Evolutionary conservation across 306 rosid species (phyloP), one percentile per base, ranked within the genome.

Genomic region (Cucumis hystrix): DNA sequence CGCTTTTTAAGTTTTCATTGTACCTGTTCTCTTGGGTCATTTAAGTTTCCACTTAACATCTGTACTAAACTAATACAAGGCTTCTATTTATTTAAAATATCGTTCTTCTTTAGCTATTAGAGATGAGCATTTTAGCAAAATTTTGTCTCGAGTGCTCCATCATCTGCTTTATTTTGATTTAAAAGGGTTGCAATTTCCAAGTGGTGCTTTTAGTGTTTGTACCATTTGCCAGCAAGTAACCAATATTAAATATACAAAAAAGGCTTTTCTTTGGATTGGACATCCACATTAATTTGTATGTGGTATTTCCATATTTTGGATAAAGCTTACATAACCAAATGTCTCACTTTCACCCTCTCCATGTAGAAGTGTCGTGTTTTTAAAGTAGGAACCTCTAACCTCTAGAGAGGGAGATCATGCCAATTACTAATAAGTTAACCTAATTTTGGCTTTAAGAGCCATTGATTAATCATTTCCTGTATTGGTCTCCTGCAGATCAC

Each of bases 181-280:
- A 12, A 5, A 15, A 62, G 49, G 93, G 89, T 92, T 88, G 88
- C 83, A 81, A 66, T 89, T 88, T 92, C 87, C 88, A 80, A 80
- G 80, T 82, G 84, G 89, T 84, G 90, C 77, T 69, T 65, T 25
- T 39, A 82, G 87, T 74, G 12, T 76, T 57, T 80, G 78, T 86
- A 84, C 86, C 86, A 64, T 82, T 86, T 90, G 84, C 88, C 89
- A 85, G 92, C 87, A 82, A 84, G 88, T 87, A 89, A 89, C 92
- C 87, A 65, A 87, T 4, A 86, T 80, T 59, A 74, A 80, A 77
- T 28, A 61, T 43, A 54, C 47, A 55, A 35, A 55, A 35, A 64
- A 71, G 83, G 81, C 83, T 52, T 61, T 85, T 51, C 78, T 76
- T 79, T 8, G 64, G 39, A 63, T 45, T 45, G 64, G 51, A 47